Percentiles rank a stretch among this genome's conserved stretches.
Evolutionary conservation across 2,329 filamentous ascomycete species (phyloP).

Genomic region (Colletotrichum liriopes): DNA sequence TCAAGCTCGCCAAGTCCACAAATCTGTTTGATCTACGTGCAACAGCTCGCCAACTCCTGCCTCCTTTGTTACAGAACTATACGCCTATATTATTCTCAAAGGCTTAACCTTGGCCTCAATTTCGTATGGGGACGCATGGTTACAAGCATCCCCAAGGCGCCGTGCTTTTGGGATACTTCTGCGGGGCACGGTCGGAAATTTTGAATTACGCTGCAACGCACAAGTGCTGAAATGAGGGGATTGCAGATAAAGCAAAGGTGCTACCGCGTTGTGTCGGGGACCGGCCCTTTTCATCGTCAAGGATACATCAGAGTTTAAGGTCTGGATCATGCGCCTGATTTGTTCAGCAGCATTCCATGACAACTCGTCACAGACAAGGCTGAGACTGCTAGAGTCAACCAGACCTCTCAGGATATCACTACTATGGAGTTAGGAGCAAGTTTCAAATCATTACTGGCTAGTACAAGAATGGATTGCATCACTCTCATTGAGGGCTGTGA

Average conservation of each 20-base stretch:
- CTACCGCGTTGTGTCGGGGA: not conserved
- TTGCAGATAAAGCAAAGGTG: not conserved
- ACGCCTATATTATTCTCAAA: slow-evolving; percentile 23
- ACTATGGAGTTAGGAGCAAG: too few species aligned
- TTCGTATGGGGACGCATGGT: not conserved
- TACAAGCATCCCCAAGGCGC: not conserved
- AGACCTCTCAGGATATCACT: not conserved
- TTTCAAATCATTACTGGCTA: too few species aligned
- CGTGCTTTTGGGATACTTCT: not conserved
- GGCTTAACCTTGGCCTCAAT: not conserved
- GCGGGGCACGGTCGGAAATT: not conserved
- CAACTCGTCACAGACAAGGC: not conserved
- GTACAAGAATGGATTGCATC: too few species aligned
- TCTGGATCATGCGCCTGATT: not conserved
- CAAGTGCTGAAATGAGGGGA: not conserved
- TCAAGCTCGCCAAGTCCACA: slow-evolving; percentile 22
- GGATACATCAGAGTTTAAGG: not conserved
- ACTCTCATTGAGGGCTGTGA: too few species aligned
- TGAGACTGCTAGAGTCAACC: not conserved
- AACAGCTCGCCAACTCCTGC: slow-evolving; percentile 37
- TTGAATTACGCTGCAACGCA: not conserved
- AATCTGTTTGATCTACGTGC: slow-evolving; percentile 27
- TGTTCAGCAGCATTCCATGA: not conserved
- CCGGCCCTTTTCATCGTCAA: not conserved
- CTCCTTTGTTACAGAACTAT: slow-evolving; percentile 14